Percentiles rank a stretch among this genome's conserved stretches.
These are phyloP conservation scores for Tylopilus cervinicoccineus DNA, from an alignment of 768 basidiomycete genomes.

Conservation along the genomic window DNA sequence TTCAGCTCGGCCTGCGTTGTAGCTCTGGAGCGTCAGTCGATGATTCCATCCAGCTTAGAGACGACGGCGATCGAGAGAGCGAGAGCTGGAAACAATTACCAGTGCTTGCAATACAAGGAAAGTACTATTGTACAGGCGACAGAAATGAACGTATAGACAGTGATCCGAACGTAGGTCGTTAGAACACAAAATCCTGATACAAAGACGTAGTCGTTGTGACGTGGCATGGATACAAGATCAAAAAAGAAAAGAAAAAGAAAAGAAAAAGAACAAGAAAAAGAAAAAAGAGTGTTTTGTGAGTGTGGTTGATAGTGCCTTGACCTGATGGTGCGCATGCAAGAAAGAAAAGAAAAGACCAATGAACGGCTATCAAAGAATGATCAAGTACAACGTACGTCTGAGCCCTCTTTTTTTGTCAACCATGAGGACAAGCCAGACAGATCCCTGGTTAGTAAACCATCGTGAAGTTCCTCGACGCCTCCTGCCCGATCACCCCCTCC, in stretches of 20 bases:
- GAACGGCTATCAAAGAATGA: slow-evolving; percentile 11
- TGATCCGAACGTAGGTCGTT: not conserved
- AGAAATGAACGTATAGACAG: slow-evolving; percentile 1
- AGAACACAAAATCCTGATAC: slow-evolving; percentile 7
- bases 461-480: slow-evolving; percentile 56
- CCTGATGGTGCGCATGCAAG: slow-evolving; percentile 8
- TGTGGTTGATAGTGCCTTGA: slow-evolving; percentile 10
- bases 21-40: too few relatives aligned
- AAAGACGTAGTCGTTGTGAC: slow-evolving; percentile 2
- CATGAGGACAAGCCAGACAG: not conserved
- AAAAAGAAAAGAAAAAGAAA: not conserved
- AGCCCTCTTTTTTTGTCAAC: slow-evolving; percentile 7
- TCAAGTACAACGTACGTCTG: not conserved
- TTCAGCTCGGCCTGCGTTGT: too few relatives aligned
- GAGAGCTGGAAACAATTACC: not conserved
- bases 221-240: slow-evolving; percentile 15
- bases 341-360: not conserved
- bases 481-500: slow-evolving; percentile 50
- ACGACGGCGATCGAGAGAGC: too few relatives aligned
- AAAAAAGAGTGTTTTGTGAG: slow-evolving; percentile 4
- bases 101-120: not conserved
- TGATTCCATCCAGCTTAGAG: too few relatives aligned
- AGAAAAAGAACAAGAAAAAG: not conserved
- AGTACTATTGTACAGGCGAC: slow-evolving; percentile 10
- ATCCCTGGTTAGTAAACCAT: slow-evolving; percentile 40